These are phyloP conservation scores for Penicillium janthinellum DNA, from an alignment of 2,329 filamentous ascomycete genomes.

Conservation along the genomic window DNA sequence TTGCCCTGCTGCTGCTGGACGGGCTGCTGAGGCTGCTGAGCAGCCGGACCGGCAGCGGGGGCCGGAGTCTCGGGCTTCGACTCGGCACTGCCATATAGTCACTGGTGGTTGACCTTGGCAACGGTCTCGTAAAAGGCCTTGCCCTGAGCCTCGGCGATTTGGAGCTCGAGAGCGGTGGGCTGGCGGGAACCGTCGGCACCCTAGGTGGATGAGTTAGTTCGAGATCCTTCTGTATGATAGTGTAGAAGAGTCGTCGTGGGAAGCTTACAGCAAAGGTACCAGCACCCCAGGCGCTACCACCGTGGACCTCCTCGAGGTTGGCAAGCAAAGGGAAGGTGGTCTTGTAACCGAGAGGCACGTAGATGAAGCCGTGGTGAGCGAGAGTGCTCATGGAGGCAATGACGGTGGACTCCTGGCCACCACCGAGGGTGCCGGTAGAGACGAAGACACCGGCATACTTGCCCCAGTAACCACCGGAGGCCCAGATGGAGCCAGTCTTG, in stretches of 20 bases:
- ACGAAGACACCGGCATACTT: conserved; percentile 93
- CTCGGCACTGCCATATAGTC: conserved; percentile 69
- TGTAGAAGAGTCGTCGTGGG: not conserved
- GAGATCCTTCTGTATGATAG: conserved; percentile 4
- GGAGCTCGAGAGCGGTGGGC: conserved; percentile 73
- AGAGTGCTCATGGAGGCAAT: conserved; percentile 82
- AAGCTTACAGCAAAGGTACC: conserved; percentile 76
- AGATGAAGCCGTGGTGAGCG: conserved; percentile 91
- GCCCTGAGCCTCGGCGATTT: conserved; percentile 80
- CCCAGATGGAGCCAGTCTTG: conserved; percentile 83
- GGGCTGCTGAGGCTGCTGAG: conserved; percentile 27
- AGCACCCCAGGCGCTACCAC: conserved; percentile 89
- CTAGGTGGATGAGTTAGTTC: conserved; percentile 34
- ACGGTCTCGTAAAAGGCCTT: conserved; percentile 79
- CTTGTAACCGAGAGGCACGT: conserved; percentile 92
- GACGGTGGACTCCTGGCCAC: conserved; percentile 89
- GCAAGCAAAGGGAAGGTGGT: conserved; percentile 70
- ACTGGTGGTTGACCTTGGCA: conserved; percentile 68
- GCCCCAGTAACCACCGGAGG: conserved; percentile 72
- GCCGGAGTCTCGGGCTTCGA: conserved; percentile 33
- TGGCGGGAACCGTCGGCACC: conserved; percentile 77
- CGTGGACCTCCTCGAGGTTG: conserved; percentile 77
- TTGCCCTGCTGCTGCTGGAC: conserved; percentile 32
- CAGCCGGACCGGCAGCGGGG: conserved; percentile 29
- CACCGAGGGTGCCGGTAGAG: conserved; percentile 78